phyloP scores from a whole-genome alignment of 2,329 filamentous ascomycete species.

The Alternaria rosae region DNA sequence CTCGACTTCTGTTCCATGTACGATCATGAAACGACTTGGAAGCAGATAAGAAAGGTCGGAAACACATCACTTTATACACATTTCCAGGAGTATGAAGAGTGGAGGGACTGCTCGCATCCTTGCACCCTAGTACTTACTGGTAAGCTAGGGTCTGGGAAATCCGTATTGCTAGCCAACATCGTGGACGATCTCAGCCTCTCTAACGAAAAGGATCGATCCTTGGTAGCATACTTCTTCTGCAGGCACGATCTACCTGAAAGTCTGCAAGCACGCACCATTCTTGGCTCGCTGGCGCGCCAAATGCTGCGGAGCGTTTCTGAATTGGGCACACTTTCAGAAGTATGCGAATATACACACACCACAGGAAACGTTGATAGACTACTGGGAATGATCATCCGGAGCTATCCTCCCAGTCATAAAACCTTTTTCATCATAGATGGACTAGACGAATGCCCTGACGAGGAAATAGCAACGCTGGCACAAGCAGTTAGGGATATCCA shows the following conservation, averaged over 20 bases:
- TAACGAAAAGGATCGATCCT: background rate
- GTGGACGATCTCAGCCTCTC: conserved; percentile 39
- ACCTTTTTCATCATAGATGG: conserved; percentile 48
- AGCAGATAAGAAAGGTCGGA: conserved; percentile 52
- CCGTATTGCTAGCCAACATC: conserved; percentile 56
- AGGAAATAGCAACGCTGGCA: conserved; percentile 20
- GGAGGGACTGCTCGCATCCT: conserved; percentile 33
- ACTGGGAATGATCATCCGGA: conserved; percentile 25
- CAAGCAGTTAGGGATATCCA: conserved; percentile 32
- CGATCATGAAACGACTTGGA: conserved; percentile 53
- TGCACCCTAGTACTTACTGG: conserved; percentile 49
- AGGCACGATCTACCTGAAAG: conserved; percentile 32
- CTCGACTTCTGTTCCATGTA: conserved; percentile 54
- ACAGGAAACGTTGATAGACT: conserved; percentile 23
- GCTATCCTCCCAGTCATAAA: conserved; percentile 21
- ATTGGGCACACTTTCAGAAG: conserved; percentile 15
- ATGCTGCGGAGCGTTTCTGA: conserved; percentile 40
- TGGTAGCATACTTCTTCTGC: conserved; percentile 40
- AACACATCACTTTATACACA: conserved; percentile 38
- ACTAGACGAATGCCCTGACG: conserved; percentile 42
- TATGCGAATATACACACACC: conserved; percentile 2
- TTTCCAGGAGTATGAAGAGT: conserved; percentile 33
- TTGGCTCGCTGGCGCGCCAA: conserved; percentile 46
- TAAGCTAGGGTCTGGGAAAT: conserved; percentile 57
- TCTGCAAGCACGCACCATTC: conserved; percentile 30